Base-by-base conservation (phyloP, 2,329 filamentous ascomycete species). In the Pseudogymnoascus sp. region DNA sequence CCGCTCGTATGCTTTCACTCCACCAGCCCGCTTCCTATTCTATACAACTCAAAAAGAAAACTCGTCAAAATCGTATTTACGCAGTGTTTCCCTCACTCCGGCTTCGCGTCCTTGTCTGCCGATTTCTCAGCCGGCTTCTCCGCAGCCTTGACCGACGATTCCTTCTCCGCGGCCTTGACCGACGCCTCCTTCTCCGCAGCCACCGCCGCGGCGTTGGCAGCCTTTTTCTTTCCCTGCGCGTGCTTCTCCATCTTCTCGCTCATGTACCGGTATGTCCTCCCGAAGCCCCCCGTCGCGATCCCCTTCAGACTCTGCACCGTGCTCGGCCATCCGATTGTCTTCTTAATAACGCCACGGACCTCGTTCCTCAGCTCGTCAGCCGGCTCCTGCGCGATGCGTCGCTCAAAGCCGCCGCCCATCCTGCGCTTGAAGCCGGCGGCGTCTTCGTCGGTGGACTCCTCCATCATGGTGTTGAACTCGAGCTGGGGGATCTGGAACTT, bases 251-350 rank as follows among this genome's bases (percentile, higher is more conserved):
- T 79, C 81, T 99, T 99, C 74, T 97, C 95, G 47, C 82, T 80
- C 62, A 96, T 71, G 74, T 99, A 99, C 66, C 86, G 83, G 78
- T 83, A 82, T 5, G 87, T 88, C 70, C 87, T 84, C 6, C 79
- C 72, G 14, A 89, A 73, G 0, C 95, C 96, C 0, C 89, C 87
- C 2, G 92, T 97, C 50, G 97, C 74, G 1, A 89, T 74, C 1
- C 92, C 87, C 77, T 99, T 99, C 66, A 93, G 73, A 62, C 87
- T 95, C 76, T 99, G 93, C 4, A 86, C 86, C 2, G 90, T 91
- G 70, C 91, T 95, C 0, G 95, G 93, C 95, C 95, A 97, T 63
- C 86, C 84, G 70, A 97, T 91, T 0, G 96, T 97, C 73, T 89
- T 89, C 72, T 86, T 88, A 71, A 99, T 93, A 42, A 92, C 89